A percentile compares a stretch with the other conserved stretches of the same genome.
Conservation (phyloP, 345 rosid genomes). For the Carallia brachiata region DNA sequence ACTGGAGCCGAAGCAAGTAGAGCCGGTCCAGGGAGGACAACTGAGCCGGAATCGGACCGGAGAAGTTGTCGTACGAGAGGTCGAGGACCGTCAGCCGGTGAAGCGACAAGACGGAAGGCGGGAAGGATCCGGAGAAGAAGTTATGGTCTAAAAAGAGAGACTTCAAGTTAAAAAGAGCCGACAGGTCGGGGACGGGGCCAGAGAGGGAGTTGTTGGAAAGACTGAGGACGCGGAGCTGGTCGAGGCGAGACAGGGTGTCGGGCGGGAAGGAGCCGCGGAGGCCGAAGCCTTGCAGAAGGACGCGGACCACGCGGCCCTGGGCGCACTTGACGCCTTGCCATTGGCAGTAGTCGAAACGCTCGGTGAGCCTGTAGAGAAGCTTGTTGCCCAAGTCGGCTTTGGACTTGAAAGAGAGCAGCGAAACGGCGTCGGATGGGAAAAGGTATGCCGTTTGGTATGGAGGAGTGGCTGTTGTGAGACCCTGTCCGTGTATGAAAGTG, state of each 20-base stretch:
- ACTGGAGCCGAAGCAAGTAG: slow-evolving; percentile 56
- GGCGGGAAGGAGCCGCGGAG: slow-evolving; percentile 73
- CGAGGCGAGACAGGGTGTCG: slow-evolving; percentile 66
- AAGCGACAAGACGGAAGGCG: slow-evolving; percentile 56
- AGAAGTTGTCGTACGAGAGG: slow-evolving; percentile 47
- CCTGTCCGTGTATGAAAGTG: background rate
- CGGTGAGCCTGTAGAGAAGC: slow-evolving; percentile 65
- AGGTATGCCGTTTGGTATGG: slow-evolving; percentile 34
- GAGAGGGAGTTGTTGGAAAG: slow-evolving; percentile 77
- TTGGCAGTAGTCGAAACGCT: slow-evolving; percentile 89
- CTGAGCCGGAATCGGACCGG: slow-evolving; percentile 59
- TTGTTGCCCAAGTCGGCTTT: slow-evolving; percentile 77
- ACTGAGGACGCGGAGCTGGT: slow-evolving; percentile 83
- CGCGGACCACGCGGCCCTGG: slow-evolving; percentile 79
- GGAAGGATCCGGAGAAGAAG: slow-evolving; percentile 68
- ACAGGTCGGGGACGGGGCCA: slow-evolving; percentile 82
- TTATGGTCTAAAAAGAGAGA: slow-evolving; percentile 61
- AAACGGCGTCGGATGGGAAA: slow-evolving; percentile 65
- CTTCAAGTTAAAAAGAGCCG: slow-evolving; percentile 65
- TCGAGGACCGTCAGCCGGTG: slow-evolving; percentile 60
- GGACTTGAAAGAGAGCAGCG: slow-evolving; percentile 77
- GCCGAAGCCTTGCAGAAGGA: slow-evolving; percentile 45
- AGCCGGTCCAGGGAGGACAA: slow-evolving; percentile 52
- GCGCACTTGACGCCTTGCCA: slow-evolving; percentile 90
- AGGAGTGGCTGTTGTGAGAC: slow-evolving; percentile 18